Conservation (phyloP, 108 stramenopile species). For the Epithemia pelagica region DNA sequence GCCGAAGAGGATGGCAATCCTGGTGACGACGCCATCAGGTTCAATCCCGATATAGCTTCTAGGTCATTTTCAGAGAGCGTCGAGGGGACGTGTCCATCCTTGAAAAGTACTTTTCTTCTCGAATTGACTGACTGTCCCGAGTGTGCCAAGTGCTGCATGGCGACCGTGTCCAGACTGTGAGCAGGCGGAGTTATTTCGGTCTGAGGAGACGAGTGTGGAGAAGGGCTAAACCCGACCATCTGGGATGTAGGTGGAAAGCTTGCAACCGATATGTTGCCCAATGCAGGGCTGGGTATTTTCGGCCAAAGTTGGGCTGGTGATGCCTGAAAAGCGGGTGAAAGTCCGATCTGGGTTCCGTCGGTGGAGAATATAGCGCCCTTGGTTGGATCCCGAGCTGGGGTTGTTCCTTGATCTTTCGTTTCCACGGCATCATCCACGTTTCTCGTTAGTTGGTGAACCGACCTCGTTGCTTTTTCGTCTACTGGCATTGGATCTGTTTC, state of each 20-base stretch:
- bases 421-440: not conserved
- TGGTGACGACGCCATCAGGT: constrained; percentile 39
- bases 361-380: constrained; percentile 15
- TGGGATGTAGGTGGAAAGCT: constrained; percentile 8
- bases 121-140: not conserved
- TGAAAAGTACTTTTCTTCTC: not conserved
- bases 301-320: not conserved
- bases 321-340: constrained; percentile 29
- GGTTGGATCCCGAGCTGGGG: not conserved
- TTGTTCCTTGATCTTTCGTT: not conserved
- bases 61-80: constrained; percentile 20
- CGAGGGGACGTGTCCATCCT: no score
- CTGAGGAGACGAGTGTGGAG: constrained; percentile 17
- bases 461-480: not conserved
- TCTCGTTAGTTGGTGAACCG: no score
- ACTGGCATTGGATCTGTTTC: not conserved
- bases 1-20: not conserved
- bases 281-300: constrained; percentile 1
- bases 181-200: not conserved
- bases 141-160: constrained; percentile 1
- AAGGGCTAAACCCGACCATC: constrained; percentile 11
- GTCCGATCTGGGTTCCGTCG: constrained; percentile 25
- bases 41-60: constrained; percentile 44
- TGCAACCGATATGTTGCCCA: not conserved
- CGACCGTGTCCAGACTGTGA: constrained; percentile 2